Percentiles rank a stretch among this genome's conserved stretches.
phyloP scores from a whole-genome alignment of 345 rosid species.

The Brassica incana region DNA sequence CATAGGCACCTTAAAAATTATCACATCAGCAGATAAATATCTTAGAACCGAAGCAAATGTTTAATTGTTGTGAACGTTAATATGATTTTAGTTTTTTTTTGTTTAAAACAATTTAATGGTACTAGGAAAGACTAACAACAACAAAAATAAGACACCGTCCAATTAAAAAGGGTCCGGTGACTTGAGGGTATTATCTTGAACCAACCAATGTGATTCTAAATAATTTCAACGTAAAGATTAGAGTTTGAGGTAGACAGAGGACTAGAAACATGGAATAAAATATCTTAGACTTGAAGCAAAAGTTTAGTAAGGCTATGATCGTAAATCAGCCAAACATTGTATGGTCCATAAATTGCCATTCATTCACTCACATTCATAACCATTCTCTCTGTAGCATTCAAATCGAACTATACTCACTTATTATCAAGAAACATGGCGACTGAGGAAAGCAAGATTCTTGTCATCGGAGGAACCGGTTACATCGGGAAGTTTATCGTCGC shows the following conservation, averaged over 20 bases:
- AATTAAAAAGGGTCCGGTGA: neutral
- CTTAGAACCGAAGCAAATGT: neutral
- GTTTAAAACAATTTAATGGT: neutral
- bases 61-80: neutral
- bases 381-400: neutral
- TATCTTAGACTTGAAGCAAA: constrained; percentile 5
- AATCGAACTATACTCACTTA: neutral
- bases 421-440: constrained; percentile 31
- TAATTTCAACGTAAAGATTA: neutral
- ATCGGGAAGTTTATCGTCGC: constrained; percentile 68
- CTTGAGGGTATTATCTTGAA: neutral
- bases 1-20: neutral
- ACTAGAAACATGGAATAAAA: neutral
- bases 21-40: neutral
- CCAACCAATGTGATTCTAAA: neutral
- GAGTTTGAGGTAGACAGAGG: neutral
- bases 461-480: constrained; percentile 77
- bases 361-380: constrained; percentile 10
- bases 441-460: constrained; percentile 62
- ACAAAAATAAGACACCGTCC: neutral
- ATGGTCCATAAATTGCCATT: constrained; percentile 16
- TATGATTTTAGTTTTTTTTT: neutral
- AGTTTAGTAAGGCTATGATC: constrained; percentile 2
- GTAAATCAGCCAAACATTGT: constrained; percentile 1
- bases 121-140: neutral